phyloP scores from a whole-genome alignment of 2,329 filamentous ascomycete species.

The Alternaria dauci region DNA sequence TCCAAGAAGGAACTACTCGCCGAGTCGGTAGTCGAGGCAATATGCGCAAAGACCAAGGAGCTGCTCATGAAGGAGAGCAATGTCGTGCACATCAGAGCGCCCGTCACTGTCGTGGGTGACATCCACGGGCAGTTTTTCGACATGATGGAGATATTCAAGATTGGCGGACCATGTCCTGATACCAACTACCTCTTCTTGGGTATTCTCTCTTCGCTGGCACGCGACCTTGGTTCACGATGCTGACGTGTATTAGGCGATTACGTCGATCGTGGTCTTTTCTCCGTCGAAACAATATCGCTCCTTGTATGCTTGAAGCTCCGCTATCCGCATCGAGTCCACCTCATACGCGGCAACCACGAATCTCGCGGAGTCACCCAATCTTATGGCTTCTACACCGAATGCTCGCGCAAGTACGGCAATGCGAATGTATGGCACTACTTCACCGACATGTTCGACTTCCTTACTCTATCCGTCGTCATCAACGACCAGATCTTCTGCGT shows the following conservation, averaged over 20 bases:
- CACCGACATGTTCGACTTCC: conserved; percentile 99
- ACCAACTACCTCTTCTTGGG: conserved; percentile 98
- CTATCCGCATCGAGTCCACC: conserved; percentile 93
- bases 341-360: conserved; percentile 98
- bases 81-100: conserved; percentile 94
- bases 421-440: conserved; percentile 99
- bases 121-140: conserved; percentile 99
- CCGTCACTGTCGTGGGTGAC: conserved; percentile 96
- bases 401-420: conserved; percentile 96
- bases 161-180: conserved; percentile 95
- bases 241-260: conserved; percentile 77
- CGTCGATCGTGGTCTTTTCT: conserved; percentile 97
- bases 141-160: conserved; percentile 98
- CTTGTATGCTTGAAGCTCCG: conserved; percentile 96
- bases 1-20: conserved; percentile 97
- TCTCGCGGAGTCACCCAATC: conserved; percentile 97
- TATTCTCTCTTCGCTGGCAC: conserved; percentile 53
- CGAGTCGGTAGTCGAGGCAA: conserved; percentile 97
- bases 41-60: conserved; percentile 99
- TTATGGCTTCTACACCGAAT: conserved; percentile 99
- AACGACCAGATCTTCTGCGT: conserved; percentile 99
- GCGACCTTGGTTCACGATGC: conserved; percentile 27
- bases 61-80: conserved; percentile 99
- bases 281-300: conserved; percentile 97
- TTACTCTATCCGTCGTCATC: conserved; percentile 96